Conservation (phyloP, 768 basidiomycete species). For the Zangia roseola region DNA sequence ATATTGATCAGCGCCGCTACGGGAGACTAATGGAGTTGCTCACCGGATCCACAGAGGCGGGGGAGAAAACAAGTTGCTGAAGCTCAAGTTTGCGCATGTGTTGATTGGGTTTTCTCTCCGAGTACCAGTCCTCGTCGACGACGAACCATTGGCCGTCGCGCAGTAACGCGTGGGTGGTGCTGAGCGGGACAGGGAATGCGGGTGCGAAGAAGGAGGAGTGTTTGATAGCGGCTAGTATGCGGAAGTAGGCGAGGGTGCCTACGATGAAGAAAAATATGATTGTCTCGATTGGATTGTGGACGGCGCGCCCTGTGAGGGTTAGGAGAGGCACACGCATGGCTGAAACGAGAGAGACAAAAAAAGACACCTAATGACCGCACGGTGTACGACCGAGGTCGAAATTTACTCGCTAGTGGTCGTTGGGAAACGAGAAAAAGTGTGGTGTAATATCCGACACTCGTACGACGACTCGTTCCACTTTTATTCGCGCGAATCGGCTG, state of each 20-base stretch:
- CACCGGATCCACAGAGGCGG: slow-evolving; percentile 43
- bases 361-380: neutral
- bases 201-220: slow-evolving; percentile 79
- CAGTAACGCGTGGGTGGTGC: slow-evolving; percentile 56
- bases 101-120: slow-evolving; percentile 30
- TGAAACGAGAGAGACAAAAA: neutral
- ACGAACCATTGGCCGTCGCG: slow-evolving; percentile 60
- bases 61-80: slow-evolving; percentile 69
- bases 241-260: slow-evolving; percentile 93
- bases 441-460: neutral
- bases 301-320: slow-evolving; percentile 70
- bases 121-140: slow-evolving; percentile 55
- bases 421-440: neutral
- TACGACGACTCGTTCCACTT: slow-evolving; percentile 29
- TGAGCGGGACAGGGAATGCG: slow-evolving; percentile 43
- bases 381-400: too few relatives aligned
- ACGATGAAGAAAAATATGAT: slow-evolving; percentile 88
- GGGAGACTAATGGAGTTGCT: slow-evolving; percentile 6
- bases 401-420: too few relatives aligned
- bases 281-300: slow-evolving; percentile 80
- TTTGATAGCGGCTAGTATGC: slow-evolving; percentile 86
- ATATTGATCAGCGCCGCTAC: slow-evolving; percentile 4
- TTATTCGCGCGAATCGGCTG: slow-evolving; percentile 23
- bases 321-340: slow-evolving; percentile 61
- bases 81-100: slow-evolving; percentile 52